Evolutionary conservation across 768 basidiomycete species (phyloP).

Genomic region (Amanita muscaria): DNA sequence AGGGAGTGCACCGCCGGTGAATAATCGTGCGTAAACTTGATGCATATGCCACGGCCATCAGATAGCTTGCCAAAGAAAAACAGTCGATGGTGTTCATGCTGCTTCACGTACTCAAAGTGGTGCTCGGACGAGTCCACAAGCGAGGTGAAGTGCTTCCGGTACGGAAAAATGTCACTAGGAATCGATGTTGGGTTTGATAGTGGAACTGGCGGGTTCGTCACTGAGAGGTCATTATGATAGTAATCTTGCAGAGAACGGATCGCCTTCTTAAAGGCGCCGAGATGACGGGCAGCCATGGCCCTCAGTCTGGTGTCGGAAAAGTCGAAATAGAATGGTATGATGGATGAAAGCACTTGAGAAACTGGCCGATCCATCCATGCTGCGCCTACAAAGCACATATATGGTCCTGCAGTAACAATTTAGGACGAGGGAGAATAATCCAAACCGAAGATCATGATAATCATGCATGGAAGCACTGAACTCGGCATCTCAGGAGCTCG

Average conservation of each 20-base stretch:
- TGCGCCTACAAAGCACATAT: not conserved
- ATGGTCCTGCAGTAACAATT: not conserved
- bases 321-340: not conserved
- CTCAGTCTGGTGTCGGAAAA: not conserved
- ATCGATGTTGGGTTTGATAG: not conserved
- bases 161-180: not conserved
- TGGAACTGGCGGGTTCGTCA: not conserved
- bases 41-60: not conserved
- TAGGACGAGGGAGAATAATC: too few species aligned
- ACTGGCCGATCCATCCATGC: not conserved
- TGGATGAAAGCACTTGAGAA: too few species aligned
- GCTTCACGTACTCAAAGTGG: not conserved
- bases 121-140: not conserved
- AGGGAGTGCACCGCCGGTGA: not conserved
- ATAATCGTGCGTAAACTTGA: not conserved
- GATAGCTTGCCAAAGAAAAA: not conserved
- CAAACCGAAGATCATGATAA: too few species aligned
- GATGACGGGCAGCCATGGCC: slow-evolving; percentile 2
- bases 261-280: slow-evolving; percentile 7
- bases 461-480: too few species aligned
- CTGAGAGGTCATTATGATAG: too few species aligned
- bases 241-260: not conserved
- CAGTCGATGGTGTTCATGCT: not conserved
- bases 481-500: too few species aligned
- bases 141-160: too few species aligned